Evolutionary conservation across 352 stramenopile species (phyloP), one percentile per base, ranked within the genome.

Genomic region (Aphanomyces cochlioides): DNA sequence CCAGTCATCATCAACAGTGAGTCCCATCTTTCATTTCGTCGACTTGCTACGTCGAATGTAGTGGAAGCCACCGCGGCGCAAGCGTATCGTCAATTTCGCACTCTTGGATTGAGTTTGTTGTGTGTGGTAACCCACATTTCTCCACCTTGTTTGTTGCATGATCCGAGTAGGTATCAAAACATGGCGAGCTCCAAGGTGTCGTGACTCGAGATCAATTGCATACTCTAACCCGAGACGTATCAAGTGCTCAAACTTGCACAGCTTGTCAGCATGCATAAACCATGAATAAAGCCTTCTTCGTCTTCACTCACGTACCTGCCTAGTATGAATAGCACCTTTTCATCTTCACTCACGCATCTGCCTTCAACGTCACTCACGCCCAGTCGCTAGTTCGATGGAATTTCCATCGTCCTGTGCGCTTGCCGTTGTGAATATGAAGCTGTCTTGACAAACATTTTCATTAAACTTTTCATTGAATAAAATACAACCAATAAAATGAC

Each of bases 61-160:
- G 64, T 70, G 13, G 64, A 70, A 54, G 64, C 64, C 5, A 63
- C 64, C 1, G 64, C 64, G 5, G 64, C 45, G 6, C 64, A 70
- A 48, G 64, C 64, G 7, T 70, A 70, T 34, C 64, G 64, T 10
- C 54, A 61, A 5, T 70, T 70, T 34, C 64, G 64, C 5, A 63
- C 64, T 15, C 64, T 70, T 34, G 64, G 64, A 10, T 37, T 70
- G 15, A 61, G 43, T 6, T 60, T 37, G 6, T 34, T 70, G 8
- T 70, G 64, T 36, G 64, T 70, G 3, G 64, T 70, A 34, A 21
- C n/a, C 13, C 8, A 58, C 37, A 8, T 13, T 19, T n/a, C 8
- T 34, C 37, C 8, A 19, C 8, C 28, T 58, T 2, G 7, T 41
- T 15, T 61, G 15, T 0, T 40, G 13, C 8, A 7, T 45, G 36